Evolutionary conservation across 768 basidiomycete species (phyloP), one percentile per base, ranked within the genome.

Genomic region (Agrocybe praecox): DNA sequence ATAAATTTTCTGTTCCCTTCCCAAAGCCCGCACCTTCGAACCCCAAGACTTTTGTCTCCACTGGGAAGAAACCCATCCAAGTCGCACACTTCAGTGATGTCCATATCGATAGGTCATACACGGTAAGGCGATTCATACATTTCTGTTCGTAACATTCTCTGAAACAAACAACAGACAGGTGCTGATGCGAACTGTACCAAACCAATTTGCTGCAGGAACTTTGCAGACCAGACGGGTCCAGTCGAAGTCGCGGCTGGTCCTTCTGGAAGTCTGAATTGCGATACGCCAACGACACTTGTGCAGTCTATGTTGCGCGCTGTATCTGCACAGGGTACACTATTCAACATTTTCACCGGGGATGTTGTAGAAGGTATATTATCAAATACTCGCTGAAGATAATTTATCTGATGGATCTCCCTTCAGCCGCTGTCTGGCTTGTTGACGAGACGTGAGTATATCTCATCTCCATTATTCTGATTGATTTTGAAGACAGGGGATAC

Each of bases 301-400:
- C 74, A 80, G 17, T 81, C 79, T 36, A 79, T 85, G 80, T 69
- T 86, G 3, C 63, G 69, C 12, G 75, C 76, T 15, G 74, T 81
- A 11, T 69, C 78, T 34, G 52, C 64, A 6, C 61, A 71, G 40
- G 68, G 71, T 17, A 74, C 74, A 15, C 65, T 67, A 9, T 86
- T 85, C 64, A 76, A 81, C 5, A 78, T 88, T 32, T 87, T 87
- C 61, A 88, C 86, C 2, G 87, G 86, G 6, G 86, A 87, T 63
- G 81, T 86, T 6, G 77, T 86, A 5, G 85, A 86, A 69, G 81
- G 84, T 83, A 49, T 49, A 67, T 15, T 33, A 14, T 42, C 24
- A 9, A 26, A 33, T n/a, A 22, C 18, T 40, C 19, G 49, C 17
- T 49, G 11, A 8, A 9, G 6, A 15, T 19, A 24, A 21, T 32